Base-by-base conservation (phyloP, 257 asterid species). In the Solanum paucissectum region DNA sequence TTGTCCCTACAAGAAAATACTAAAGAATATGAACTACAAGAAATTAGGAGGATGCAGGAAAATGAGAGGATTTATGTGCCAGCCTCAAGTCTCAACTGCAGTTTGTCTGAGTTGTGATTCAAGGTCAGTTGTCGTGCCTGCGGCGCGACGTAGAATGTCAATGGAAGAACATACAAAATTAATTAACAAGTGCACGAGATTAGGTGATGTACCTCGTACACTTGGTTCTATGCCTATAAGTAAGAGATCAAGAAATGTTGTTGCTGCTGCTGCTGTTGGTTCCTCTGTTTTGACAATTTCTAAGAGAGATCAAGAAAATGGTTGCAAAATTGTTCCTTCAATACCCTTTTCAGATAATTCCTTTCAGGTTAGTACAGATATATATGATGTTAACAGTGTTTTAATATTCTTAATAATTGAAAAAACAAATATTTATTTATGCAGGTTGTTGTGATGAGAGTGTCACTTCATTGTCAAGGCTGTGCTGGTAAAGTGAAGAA, bases 391-490 rank as follows among this genome's bases (percentile, higher is more conserved):
- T 1, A 69, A 52, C 18, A 23, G 10, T 18, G 42, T 64, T 16
- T 40, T 55, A 55, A 55, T 37, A 40, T 40, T 32, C 71, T 13
- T 21, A 3, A 12, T 2, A 52, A 52, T 52, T 52, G 23, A 14
- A 42, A 40, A 40, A 40, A 9, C 4, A 40, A 40, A 42, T 29
- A 3, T 68, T 68, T 68, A 37, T 76, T 76, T 3, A 46, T 81
- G 72, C 92, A 94, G 98, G 97, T 95, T 87, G 98, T 94, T 89
- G 98, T 94, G 68, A 91, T 95, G 98, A 95, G 94, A 88, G 98
- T 95, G n/a, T 94, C 98, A 23, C 92, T 95, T 87, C 98, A 95
- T 88, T 95, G 98, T 86, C 93, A 95, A 93, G 98, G 96, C 29
- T 95, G 98, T 88, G 98, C 98, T 87, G 94, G 94, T 81, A 94